A percentile compares a stretch with the other conserved stretches of the same genome.
These are phyloP conservation scores for Quercus phellos DNA, from an alignment of 331 rosid genomes.

Conservation along the genomic window DNA sequence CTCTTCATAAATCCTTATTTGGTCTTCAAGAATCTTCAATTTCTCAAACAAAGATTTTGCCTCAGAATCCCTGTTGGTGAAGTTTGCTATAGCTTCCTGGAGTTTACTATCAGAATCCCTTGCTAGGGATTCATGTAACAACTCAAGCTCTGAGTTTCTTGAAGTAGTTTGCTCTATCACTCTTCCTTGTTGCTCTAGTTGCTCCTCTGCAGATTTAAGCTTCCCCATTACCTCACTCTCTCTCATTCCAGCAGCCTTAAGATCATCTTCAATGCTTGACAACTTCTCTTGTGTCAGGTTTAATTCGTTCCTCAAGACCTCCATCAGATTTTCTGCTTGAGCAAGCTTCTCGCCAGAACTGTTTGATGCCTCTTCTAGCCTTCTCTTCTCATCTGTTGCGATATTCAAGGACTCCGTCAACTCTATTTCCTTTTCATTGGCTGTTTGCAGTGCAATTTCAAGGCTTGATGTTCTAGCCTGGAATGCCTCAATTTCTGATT, in stretches of 20 bases:
- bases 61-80: slow-evolving; percentile 59
- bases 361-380: slow-evolving; percentile 51
- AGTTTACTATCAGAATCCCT: slow-evolving; percentile 70
- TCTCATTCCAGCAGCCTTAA: slow-evolving; percentile 51
- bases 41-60: slow-evolving; percentile 69
- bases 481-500: slow-evolving; percentile 70
- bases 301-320: slow-evolving; percentile 62
- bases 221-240: slow-evolving; percentile 54
- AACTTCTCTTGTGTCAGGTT: slow-evolving; percentile 65
- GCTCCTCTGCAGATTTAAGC: slow-evolving; percentile 67
- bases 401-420: slow-evolving; percentile 48
- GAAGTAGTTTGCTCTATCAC: slow-evolving; percentile 46
- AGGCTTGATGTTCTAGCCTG: slow-evolving; percentile 58
- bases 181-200: slow-evolving; percentile 44
- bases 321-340: slow-evolving; percentile 72
- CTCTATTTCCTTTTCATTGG: slow-evolving; percentile 59
- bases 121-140: slow-evolving; percentile 53
- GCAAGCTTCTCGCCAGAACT: slow-evolving; percentile 54
- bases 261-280: slow-evolving; percentile 53
- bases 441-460: slow-evolving; percentile 47
- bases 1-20: slow-evolving; percentile 44
- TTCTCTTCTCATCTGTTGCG: slow-evolving; percentile 58
- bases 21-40: slow-evolving; percentile 50
- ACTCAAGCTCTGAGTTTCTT: slow-evolving; percentile 63
- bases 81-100: slow-evolving; percentile 54